Evolutionary conservation across 192 early-diverging fungal species (phyloP), one percentile per base, ranked within the genome.

Genomic region (Dispira parvispora): DNA sequence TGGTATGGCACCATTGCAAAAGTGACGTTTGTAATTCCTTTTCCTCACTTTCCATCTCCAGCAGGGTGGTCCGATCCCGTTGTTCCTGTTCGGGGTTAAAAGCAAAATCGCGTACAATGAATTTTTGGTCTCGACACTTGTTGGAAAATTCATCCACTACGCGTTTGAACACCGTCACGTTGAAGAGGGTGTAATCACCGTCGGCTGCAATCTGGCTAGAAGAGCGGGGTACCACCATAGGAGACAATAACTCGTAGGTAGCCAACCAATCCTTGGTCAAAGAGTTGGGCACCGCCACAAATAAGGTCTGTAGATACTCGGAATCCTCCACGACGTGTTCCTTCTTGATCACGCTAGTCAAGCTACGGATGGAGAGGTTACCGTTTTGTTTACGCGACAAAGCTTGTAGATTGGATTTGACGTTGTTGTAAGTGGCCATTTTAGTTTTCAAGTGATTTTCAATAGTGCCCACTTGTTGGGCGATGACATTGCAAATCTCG

Each of bases 181-280:
- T 91, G 68, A 80, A 96, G 18, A 99, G 76, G 26, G 77, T 80
- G 73, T 90, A 99, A 53, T 99, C 96, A n/a, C 92, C 80, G 73
- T 99, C 96, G 64, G 96, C 90, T 0, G 88, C 80, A 65, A 99
- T 88, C 73, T 82, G 81, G 52, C 84, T 86, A 54, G 88, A 83
- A 4, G 95, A 98, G 52, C 96, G 83, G 13, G 96, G 96, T 21
- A 99, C 95, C 12, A 99, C 89, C 90, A 94, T 94, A 50, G 86
- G 80, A 3, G 94, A 86, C 63, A 99, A 64, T 0, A 80, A 82
- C 75, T 99, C 96, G 76, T 99, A 99, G 42, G 70, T 76, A 65
- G 79, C 77, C 10, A 72, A 61, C 96, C 96, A 99, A 4, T 92
- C 87, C 65, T 85, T 87, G 63, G 81, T 78, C 42, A 81, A 71